Conservation (phyloP, 805 yeast species). For the Suhomyces kilbournensis region DNA sequence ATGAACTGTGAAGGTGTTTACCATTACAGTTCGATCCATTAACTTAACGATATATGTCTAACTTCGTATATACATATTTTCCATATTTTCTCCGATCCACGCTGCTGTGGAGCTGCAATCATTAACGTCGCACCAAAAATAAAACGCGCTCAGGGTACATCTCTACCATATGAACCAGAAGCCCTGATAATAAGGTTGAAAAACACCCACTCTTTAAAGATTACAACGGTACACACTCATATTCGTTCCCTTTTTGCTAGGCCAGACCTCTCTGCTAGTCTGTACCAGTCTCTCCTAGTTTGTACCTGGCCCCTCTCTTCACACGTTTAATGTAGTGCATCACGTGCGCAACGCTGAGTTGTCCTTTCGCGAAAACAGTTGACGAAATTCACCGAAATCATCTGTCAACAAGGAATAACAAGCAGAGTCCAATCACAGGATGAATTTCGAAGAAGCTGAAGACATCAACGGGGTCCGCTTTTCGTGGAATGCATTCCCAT, state of each 20-base stretch:
- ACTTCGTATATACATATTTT: no score
- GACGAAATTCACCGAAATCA: conserved; percentile 3
- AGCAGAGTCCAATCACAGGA: conserved; percentile 8
- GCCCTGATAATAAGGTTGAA: neutral
- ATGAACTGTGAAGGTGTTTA: no score
- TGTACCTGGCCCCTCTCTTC: neutral
- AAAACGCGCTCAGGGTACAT: neutral
- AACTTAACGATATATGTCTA: no score
- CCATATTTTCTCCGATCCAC: no score
- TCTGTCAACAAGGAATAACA: neutral
- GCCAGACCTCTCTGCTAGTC: no score
- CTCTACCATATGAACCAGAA: neutral
- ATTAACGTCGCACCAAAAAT: neutral
- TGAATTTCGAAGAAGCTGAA: conserved; percentile 45
- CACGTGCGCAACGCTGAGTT: conserved; percentile 8
- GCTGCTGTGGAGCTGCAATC: no score
- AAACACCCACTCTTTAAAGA: no score
- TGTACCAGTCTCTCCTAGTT: no score
- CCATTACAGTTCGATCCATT: neutral
- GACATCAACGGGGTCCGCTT: conserved; percentile 45
- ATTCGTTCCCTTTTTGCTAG: no score
- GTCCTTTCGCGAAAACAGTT: conserved; percentile 8
- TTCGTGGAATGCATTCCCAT: conserved; percentile 74
- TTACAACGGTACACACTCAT: no score
- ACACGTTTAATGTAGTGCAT: neutral